Evolutionary conservation across 768 basidiomycete species (phyloP), one percentile per base, ranked within the genome.

Genomic region (Tricholoma saponaceum): DNA sequence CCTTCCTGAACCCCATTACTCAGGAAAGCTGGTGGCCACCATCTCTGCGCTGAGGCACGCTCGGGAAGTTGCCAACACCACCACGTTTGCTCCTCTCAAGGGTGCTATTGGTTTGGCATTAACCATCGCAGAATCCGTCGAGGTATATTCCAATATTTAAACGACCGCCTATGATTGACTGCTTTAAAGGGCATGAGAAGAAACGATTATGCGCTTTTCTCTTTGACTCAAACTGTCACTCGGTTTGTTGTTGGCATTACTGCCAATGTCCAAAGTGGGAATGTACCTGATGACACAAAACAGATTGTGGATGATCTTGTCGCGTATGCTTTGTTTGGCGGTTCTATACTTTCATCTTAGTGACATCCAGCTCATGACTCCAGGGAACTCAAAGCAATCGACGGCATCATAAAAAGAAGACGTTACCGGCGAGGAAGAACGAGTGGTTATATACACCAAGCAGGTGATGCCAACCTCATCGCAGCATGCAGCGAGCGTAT

Each of bases 241-340:
- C 43, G 54, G 32, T 47, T 55, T 28, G 44, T 55, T 20, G 47
- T 32, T 16, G 33, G 54, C 1, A 55, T 55, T 22, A 23, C 54
- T 4, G 44, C 14, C 10, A 20, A 47, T 16, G n/a, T 41, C 10
- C 35, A 53, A 26, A 53, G 23, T 41, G 52, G 35, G 13, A 12
- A 26, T 26, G 35, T 53, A n/a, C 52, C 52, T 16, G 33, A 53
- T n/a, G 52, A 53, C 14, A 53, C 13, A 13, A 37, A 53, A 26
- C 14, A 41, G 23, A 53, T 53, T 37, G 44, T 55, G n/a, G 44
- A 49, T n/a, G 54, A 55, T 25, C 54, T 55, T 28, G 32, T 49
- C 22, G 32, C 12, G 54, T 55, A 46, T 30, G 41, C 18, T 46
- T 49, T 14, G 8, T 12, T 25, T 30, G 33, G 10, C 44, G 14